phyloP scores from a whole-genome alignment of 1,139 yeast genomes.

The Meyerozyma smithsonii region DNA sequence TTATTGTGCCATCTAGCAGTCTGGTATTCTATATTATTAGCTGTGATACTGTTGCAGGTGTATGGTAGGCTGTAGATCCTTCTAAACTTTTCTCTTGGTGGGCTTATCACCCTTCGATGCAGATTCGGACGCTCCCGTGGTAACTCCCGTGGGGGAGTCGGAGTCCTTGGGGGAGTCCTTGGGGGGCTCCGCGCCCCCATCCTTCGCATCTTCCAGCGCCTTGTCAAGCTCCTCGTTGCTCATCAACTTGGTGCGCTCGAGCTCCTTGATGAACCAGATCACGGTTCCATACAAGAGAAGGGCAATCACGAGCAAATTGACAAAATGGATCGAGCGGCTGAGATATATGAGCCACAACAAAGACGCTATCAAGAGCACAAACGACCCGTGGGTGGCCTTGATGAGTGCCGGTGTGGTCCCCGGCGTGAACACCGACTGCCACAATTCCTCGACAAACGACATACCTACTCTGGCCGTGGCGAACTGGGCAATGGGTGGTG shows the following conservation, averaged over 20 bases:
- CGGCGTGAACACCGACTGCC: slow-evolving; percentile 93
- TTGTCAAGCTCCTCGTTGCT: slow-evolving; percentile 31
- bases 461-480: too few species aligned
- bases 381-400: slow-evolving; percentile 73
- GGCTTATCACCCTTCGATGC: background rate
- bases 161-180: background rate
- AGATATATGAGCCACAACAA: slow-evolving; percentile 55
- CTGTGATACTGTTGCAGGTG: background rate
- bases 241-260: slow-evolving; percentile 49
- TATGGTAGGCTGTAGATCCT: background rate
- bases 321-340: slow-evolving; percentile 71
- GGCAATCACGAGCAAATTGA: slow-evolving; percentile 68
- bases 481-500: too few species aligned
- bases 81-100: background rate
- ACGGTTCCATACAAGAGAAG: slow-evolving; percentile 69
- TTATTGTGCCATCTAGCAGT: too few species aligned
- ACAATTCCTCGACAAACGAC: slow-evolving; percentile 61
- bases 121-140: too few species aligned
- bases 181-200: background rate
- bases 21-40: too few species aligned
- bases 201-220: slow-evolving; percentile 8
- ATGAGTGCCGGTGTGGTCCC: slow-evolving; percentile 88
- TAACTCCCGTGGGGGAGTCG: too few species aligned
- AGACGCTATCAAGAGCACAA: slow-evolving; percentile 48
- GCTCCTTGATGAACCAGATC: slow-evolving; percentile 82